Evolutionary conservation across 768 basidiomycete species (phyloP), one percentile per base, ranked within the genome.

Genomic region (Pleurotus giganteus): DNA sequence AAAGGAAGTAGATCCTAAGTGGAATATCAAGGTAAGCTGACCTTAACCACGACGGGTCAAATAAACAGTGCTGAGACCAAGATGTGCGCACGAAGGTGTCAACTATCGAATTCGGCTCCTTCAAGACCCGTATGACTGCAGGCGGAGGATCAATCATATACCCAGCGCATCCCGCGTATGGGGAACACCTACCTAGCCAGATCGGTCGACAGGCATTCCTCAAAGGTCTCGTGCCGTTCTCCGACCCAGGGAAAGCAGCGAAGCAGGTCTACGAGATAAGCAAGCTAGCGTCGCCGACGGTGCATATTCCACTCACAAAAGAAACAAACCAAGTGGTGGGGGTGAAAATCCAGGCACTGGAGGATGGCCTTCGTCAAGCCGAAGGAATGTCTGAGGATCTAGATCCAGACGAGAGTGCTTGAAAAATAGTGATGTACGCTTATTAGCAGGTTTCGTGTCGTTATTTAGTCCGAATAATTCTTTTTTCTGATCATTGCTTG

Each of bases 1-100:
- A 1, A 58, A 54, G 21, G 74, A 75, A 42, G 8, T 75, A 4
- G 61, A 68, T 24, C 71, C 71, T 1, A 53, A 49, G 11, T 75
- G 74, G 72, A 75, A 73, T 45, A 72, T 73, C 29, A 52, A 59
- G 31, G 42, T 43, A 32, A 21, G 61, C 7, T 7, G 7, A 17
- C 39, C 19, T 41, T 32, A 13, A 6, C 31, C 13, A 32, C 31
- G 31, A 6, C 31, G 7, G 31, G n/a, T n/a, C n/a, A n/a, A n/a
- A n/a, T n/a, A n/a, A n/a, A n/a, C n/a, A 32, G 31, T 32, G 13
- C 31, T 32, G 31, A 32, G 13, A 6, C 6, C 13, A 6, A 13
- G 31, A 6, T 32, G 13, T 32, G 31, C 7, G 6, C 31, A n/a
- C n/a, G n/a, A 32, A 32, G 31, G 31, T 32, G 6, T 32, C 31